Evolutionary conservation across 352 stramenopile genomes (phyloP).

Genomic region (Phytophthora cactorum): DNA sequence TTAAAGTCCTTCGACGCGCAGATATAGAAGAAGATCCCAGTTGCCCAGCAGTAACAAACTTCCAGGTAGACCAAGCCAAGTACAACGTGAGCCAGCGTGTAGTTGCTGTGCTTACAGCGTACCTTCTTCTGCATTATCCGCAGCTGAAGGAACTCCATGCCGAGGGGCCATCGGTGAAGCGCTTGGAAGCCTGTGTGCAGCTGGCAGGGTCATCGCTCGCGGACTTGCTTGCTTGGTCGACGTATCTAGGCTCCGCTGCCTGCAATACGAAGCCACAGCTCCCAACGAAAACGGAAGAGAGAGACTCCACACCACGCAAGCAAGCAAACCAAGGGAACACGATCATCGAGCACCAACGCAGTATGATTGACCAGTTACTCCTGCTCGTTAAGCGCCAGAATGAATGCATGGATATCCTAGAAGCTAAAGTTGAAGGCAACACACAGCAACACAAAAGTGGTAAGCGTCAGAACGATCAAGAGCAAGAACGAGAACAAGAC

Average conservation of each 20-base stretch:
- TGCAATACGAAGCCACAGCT: background rate
- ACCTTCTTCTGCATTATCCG: conserved; percentile 2
- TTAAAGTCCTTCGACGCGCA: background rate
- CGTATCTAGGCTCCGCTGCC: background rate
- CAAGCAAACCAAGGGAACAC: background rate
- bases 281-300: background rate
- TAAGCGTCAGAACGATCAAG: conserved; percentile 12
- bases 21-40: background rate
- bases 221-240: conserved; percentile 1
- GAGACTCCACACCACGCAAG: background rate
- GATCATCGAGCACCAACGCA: conserved; percentile 7
- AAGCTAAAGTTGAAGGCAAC: conserved; percentile 7
- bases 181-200: background rate
- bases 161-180: background rate
- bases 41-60: background rate
- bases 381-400: conserved; percentile 8
- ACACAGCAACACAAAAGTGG: conserved; percentile 1
- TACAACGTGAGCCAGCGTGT: conserved; percentile 5
- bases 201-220: background rate
- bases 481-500: conserved; percentile 3
- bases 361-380: conserved; percentile 18
- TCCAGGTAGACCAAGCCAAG: background rate
- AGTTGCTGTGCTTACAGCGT: background rate
- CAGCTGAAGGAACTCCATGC: background rate
- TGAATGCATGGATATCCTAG: conserved; percentile 11